A percentile compares a stretch with the other conserved stretches of the same genome.
These are phyloP conservation scores for Blastobotrys illinoisensis DNA, from an alignment of 1,139 yeast genomes.

Conservation along the genomic window DNA sequence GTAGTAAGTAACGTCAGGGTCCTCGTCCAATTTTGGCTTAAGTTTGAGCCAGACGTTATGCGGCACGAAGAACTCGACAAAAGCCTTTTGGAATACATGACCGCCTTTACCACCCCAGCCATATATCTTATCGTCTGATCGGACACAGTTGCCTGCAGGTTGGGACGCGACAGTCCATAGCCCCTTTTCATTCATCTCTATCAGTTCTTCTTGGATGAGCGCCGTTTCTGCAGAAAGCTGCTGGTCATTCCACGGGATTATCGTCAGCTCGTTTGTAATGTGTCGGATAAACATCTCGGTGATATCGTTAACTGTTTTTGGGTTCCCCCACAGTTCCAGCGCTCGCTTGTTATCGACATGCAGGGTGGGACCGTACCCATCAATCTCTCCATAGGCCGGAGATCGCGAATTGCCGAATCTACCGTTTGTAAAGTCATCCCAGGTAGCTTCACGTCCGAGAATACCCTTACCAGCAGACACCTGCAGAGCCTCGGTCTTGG, in stretches of 20 bases:
- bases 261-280: constrained; percentile 66
- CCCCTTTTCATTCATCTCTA: constrained; percentile 67
- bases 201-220: constrained; percentile 82
- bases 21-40: constrained; percentile 47
- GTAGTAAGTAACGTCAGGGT: constrained; percentile 58
- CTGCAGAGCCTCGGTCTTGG: constrained; percentile 43
- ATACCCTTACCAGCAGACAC: constrained; percentile 83
- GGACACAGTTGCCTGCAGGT: constrained; percentile 78
- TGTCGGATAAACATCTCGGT: constrained; percentile 66
- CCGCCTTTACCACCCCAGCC: constrained; percentile 98
- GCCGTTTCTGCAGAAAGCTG: constrained; percentile 87
- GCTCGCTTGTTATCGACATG: constrained; percentile 72
- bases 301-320: constrained; percentile 59
- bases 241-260: constrained; percentile 88
- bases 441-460: constrained; percentile 84
- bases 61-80: constrained; percentile 80
- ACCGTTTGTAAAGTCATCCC: constrained; percentile 99
- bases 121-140: constrained; percentile 75
- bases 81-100: constrained; percentile 85
- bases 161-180: constrained; percentile 91
- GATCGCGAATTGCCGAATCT: constrained; percentile 96
- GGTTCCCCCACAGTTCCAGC: constrained; percentile 75
- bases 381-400: constrained; percentile 95
- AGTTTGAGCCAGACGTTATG: constrained; percentile 63
- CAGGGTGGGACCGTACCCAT: constrained; percentile 91